Evolutionary conservation across 2,329 filamentous ascomycete genomes (phyloP), one percentile per base, ranked within the genome.

Genomic region (Massarina eburnea): DNA sequence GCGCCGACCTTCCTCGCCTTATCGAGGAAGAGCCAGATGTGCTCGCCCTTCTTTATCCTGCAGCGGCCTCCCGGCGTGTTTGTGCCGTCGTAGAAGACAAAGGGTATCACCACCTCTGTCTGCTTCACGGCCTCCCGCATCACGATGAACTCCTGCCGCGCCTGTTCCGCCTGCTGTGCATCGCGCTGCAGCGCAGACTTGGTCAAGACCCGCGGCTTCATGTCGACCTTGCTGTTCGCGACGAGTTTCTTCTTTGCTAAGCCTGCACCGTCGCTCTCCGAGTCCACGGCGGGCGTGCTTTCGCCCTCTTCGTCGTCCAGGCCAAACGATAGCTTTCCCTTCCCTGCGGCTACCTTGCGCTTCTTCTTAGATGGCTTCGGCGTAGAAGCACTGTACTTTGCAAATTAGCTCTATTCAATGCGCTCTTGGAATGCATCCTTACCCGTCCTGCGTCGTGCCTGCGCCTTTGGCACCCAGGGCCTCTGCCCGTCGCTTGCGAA

Each of bases 31-130:
- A 96, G 75, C 94, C 94, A 97, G 20, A 95, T 79, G 45, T 84
- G 86, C 63, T 97, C 94, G 8, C 94, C 92, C 72, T 99, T 99
- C 71, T 91, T 95, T 40, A 97, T 82, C 48, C 86, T 85, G 38
- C 92, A 91, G 12, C 81, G 81, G 1, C 92, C 91, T 14, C 91
- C 90, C 0, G 91, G 88, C 9, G 88, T 87, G 67, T 95, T 92
- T 18, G 89, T 89, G 14, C 94, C 94, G 58, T 97, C 92, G 73
- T 96, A 97, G 67, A 97, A 97, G 3, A 97, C 89, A 69, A 97
- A 99, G 0, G 94, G 94, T 24, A 99, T 86, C 14, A 88, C 80
- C 43, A 99, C 88, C 63, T 96, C 91, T 8, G 91, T 91, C 17
- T 83, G 83, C 73, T 95, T 96, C 55, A 97, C 88, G 0, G 85